Conservation (phyloP, 2,329 filamentous ascomycete genomes). For the Chaetomiaceae sp. region DNA sequence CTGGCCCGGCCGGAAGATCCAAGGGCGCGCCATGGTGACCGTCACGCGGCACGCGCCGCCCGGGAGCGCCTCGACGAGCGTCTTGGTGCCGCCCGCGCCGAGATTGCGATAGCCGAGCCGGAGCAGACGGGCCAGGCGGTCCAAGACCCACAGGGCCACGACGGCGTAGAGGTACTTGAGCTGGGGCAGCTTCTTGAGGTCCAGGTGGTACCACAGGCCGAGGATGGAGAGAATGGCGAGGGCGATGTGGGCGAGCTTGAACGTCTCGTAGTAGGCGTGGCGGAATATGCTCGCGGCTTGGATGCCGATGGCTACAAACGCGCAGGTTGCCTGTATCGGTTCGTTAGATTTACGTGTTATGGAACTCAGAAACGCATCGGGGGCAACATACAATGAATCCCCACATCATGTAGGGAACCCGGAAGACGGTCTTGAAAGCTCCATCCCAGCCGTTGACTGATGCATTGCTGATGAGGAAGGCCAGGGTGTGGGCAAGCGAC, state of each 20-base stretch:
- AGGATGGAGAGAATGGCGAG: conserved; percentile 57
- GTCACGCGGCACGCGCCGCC: conserved; percentile 72
- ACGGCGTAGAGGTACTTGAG: conserved; percentile 57
- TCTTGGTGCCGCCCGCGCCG: conserved; percentile 61
- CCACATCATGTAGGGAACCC: conserved; percentile 49
- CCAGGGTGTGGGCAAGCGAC: conserved; percentile 59
- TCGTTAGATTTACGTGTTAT: conserved; percentile 1
- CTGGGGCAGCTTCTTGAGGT: conserved; percentile 52
- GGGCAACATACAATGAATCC: conserved; percentile 57
- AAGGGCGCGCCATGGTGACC: conserved; percentile 69
- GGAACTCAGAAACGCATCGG: neutral
- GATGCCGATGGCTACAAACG: conserved; percentile 59
- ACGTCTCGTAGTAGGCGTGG: conserved; percentile 75
- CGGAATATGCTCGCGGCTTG: conserved; percentile 68
- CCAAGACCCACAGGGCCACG: conserved; percentile 62
- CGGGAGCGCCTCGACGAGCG: conserved; percentile 69
- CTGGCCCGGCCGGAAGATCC: conserved; percentile 69
- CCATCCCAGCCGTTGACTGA: conserved; percentile 44
- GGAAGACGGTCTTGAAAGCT: conserved; percentile 35
- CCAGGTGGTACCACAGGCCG: conserved; percentile 63
- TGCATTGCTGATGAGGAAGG: conserved; percentile 49
- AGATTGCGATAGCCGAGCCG: conserved; percentile 63
- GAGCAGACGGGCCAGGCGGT: conserved; percentile 57
- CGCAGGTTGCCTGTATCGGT: conserved; percentile 47
- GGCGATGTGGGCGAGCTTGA: conserved; percentile 67